Conservation (phyloP, 495 filamentous ascomycete species). For the Penicillium cosmopolitanum region DNA sequence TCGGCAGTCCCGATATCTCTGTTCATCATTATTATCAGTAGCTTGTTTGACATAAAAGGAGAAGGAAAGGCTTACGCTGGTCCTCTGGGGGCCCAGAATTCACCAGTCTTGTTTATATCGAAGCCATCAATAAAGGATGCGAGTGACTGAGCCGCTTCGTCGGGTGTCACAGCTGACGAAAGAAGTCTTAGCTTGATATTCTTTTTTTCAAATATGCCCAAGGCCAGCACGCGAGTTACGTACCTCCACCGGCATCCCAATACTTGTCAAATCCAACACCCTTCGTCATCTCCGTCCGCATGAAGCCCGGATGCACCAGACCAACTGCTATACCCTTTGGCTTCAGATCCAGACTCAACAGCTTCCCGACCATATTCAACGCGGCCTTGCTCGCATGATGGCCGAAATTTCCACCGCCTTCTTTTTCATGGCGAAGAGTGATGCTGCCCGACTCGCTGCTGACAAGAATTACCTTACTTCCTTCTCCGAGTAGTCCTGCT, state of each 20-base stretch:
- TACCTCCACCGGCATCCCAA: constrained; percentile 68
- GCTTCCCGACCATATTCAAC: constrained; percentile 74
- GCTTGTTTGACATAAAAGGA: background rate
- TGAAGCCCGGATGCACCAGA: constrained; percentile 73
- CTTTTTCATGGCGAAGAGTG: constrained; percentile 64
- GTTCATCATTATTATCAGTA: constrained; percentile 16
- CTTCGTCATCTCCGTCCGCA: constrained; percentile 75
- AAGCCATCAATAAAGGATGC: constrained; percentile 62
- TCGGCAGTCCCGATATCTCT: constrained; percentile 74
- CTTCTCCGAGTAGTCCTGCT: constrained; percentile 49
- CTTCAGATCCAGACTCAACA: constrained; percentile 69
- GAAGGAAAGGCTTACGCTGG: constrained; percentile 49
- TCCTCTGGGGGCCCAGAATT: constrained; percentile 75
- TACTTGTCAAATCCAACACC: constrained; percentile 72
- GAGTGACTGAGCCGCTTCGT: constrained; percentile 67
- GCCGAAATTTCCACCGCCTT: constrained; percentile 73
- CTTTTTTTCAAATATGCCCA: background rate
- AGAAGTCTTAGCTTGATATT: constrained; percentile 2
- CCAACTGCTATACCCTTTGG: constrained; percentile 64
- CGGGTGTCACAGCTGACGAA: constrained; percentile 63
- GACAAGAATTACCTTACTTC: constrained; percentile 66
- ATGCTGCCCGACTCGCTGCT: constrained; percentile 72
- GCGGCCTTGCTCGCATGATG: constrained; percentile 76
- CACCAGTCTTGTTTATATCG: constrained; percentile 65
- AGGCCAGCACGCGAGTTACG: constrained; percentile 18